Percentiles rank a stretch among this genome's conserved stretches.
Evolutionary conservation across 2,329 filamentous ascomycete genomes (phyloP).

Genomic region (Pestalotiopsis sp.): DNA sequence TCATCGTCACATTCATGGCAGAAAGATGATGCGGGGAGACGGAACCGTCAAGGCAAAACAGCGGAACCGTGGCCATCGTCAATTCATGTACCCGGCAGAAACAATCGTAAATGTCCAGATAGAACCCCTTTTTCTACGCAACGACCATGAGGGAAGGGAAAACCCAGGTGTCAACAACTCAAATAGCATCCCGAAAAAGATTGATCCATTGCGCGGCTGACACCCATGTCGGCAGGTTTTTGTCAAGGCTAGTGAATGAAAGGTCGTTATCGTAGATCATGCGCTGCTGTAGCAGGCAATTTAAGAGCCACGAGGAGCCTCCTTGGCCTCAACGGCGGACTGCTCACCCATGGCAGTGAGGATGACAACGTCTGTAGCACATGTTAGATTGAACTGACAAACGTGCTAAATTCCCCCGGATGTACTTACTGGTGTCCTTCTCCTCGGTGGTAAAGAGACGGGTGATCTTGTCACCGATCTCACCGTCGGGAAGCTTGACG

Average conservation of each 20-base stretch:
- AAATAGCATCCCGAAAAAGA: conserved; percentile 29
- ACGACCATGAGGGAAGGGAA: conserved; percentile 42
- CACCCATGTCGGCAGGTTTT: conserved; percentile 14
- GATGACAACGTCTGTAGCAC: conserved; percentile 76
- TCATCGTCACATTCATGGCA: conserved; percentile 24
- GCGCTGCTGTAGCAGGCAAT: conserved; percentile 20
- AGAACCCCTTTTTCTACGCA: conserved; percentile 39
- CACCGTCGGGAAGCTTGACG: conserved; percentile 88
- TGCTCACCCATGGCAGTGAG: conserved; percentile 97
- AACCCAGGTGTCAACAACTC: conserved; percentile 28
- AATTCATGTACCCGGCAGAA: conserved; percentile 42
- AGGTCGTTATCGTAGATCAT: conserved; percentile 29
- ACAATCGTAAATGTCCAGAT: conserved; percentile 46
- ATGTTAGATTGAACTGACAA: conserved; percentile 22
- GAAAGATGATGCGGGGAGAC: conserved; percentile 35
- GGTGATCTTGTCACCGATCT: conserved; percentile 84
- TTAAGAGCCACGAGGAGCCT: conserved; percentile 64
- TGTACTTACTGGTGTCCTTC: conserved; percentile 85
- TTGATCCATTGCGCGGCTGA: conserved; percentile 19
- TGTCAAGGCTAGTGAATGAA: conserved; percentile 17
- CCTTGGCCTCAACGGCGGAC: conserved; percentile 89
- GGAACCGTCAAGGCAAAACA: conserved; percentile 37
- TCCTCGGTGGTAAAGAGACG: conserved; percentile 80
- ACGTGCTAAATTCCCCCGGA: neutral
- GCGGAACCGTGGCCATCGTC: conserved; percentile 35